Conservation (phyloP, 306 rosid species). For the Acacia acuminata region DNA sequence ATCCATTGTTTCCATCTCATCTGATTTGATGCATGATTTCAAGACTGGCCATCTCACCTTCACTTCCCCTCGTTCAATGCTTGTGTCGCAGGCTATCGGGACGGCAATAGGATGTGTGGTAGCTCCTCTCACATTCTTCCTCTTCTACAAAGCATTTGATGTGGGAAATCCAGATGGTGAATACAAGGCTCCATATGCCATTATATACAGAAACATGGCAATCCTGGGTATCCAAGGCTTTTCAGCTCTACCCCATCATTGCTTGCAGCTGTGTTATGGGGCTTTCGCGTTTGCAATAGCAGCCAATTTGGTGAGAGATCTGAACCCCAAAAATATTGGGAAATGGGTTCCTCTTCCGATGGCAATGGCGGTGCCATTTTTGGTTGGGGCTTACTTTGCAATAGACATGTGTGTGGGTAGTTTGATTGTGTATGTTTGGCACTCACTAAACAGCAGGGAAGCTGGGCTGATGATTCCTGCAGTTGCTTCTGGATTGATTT, state of each 20-base stretch:
- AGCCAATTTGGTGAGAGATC: slow-evolving; percentile 69
- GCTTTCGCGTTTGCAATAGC: slow-evolving; percentile 65
- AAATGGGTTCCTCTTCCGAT: slow-evolving; percentile 83
- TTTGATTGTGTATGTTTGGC: slow-evolving; percentile 73
- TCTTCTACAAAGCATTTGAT: slow-evolving; percentile 78
- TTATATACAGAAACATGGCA: slow-evolving; percentile 83
- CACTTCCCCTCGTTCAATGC: slow-evolving; percentile 89
- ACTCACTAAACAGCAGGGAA: slow-evolving; percentile 37
- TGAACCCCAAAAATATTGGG: slow-evolving; percentile 45
- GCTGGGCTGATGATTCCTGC: slow-evolving; percentile 76
- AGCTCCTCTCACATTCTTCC: slow-evolving; percentile 74
- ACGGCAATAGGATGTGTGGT: slow-evolving; percentile 78
- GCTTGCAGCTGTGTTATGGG: slow-evolving; percentile 75
- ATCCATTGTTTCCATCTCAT: slow-evolving; percentile 77
- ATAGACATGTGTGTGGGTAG: slow-evolving; percentile 88
- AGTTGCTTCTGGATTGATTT: slow-evolving; percentile 90
- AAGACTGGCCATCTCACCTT: slow-evolving; percentile 80
- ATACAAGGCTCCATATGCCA: slow-evolving; percentile 83
- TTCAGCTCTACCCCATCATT: slow-evolving; percentile 77
- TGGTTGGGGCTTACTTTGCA: slow-evolving; percentile 84
- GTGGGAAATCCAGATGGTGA: slow-evolving; percentile 77
- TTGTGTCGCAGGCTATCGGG: slow-evolving; percentile 74
- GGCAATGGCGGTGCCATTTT: slow-evolving; percentile 96
- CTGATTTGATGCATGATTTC: slow-evolving; percentile 90
- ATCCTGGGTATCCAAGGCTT: slow-evolving; percentile 81